phyloP scores from a whole-genome alignment of 2,329 filamentous ascomycete species.

The Xenosphaeropsis pyriputrescens region DNA sequence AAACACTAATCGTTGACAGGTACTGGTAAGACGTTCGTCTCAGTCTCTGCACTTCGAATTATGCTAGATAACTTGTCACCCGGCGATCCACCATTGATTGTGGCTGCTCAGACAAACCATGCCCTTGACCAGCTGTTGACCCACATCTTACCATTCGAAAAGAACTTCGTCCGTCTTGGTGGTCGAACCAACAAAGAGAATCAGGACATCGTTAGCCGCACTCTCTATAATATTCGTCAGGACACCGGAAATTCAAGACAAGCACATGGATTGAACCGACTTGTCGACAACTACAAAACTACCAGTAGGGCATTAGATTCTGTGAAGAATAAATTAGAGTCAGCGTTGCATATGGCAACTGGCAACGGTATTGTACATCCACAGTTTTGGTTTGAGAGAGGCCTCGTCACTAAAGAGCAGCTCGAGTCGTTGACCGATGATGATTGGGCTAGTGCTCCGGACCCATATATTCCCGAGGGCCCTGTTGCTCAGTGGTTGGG shows the following conservation, averaged over 20 bases:
- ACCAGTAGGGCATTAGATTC: conserved; percentile 1
- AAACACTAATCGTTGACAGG: conserved; percentile 11
- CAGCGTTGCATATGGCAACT: conserved; percentile 19
- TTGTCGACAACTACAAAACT: neutral
- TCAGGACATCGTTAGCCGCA: conserved; percentile 46
- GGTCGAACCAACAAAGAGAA: conserved; percentile 24
- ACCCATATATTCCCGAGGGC: conserved; percentile 1
- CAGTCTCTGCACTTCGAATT: conserved; percentile 53
- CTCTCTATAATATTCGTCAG: conserved; percentile 45
- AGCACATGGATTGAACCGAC: conserved; percentile 3
- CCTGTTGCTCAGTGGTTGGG: conserved; percentile 9
- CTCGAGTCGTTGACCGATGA: conserved; percentile 42
- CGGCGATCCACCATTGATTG: conserved; percentile 53
- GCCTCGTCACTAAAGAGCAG: conserved; percentile 48
- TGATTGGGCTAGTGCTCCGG: conserved; percentile 11
- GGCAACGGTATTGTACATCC: conserved; percentile 33
- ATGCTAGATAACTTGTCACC: conserved; percentile 42
- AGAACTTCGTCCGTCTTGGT: conserved; percentile 44
- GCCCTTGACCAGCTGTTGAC: conserved; percentile 69
- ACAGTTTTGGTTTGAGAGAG: conserved; percentile 33
- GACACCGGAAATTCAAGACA: conserved; percentile 14
- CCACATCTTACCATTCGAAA: conserved; percentile 31
- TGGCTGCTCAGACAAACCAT: conserved; percentile 83
- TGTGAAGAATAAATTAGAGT: conserved; percentile 1
- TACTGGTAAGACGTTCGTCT: conserved; percentile 71